A percentile compares a stretch with the other conserved stretches of the same genome.
Conservation (phyloP, 2,329 filamentous ascomycete genomes). For the Neopestalotiopsis sp. region DNA sequence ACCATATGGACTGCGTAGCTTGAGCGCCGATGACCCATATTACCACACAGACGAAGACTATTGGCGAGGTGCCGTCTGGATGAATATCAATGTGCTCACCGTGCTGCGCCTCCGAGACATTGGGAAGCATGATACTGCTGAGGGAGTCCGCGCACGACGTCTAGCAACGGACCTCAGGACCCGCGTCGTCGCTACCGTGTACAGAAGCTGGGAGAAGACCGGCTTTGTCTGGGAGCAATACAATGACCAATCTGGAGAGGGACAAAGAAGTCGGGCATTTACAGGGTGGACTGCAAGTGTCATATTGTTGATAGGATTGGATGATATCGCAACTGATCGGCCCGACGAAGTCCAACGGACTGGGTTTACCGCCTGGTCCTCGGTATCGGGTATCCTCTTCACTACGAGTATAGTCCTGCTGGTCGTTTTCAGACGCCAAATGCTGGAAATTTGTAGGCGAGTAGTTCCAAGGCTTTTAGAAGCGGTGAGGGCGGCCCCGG, state of each 20-base stretch:
- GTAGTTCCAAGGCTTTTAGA: neutral
- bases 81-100: constrained; percentile 47
- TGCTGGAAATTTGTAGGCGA: neutral
- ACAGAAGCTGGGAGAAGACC: constrained; percentile 65
- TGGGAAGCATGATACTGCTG: constrained; percentile 14
- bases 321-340: constrained; percentile 30
- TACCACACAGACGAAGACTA: constrained; percentile 29
- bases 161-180: constrained; percentile 27
- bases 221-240: constrained; percentile 79
- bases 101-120: constrained; percentile 58
- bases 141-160: constrained; percentile 18
- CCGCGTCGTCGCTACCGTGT: constrained; percentile 24
- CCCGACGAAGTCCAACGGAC: neutral
- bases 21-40: constrained; percentile 23
- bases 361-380: neutral
- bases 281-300: constrained; percentile 77
- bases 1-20: constrained; percentile 25
- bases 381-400: neutral
- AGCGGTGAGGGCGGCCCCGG: too few relatives aligned
- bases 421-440: neutral
- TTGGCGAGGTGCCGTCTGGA: constrained; percentile 30
- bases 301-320: constrained; percentile 74
- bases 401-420: neutral
- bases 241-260: constrained; percentile 68
- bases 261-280: constrained; percentile 73